Evolutionary conservation across 805 yeast species (phyloP).

Genomic region (Isabelozyma pseudorhagii): DNA sequence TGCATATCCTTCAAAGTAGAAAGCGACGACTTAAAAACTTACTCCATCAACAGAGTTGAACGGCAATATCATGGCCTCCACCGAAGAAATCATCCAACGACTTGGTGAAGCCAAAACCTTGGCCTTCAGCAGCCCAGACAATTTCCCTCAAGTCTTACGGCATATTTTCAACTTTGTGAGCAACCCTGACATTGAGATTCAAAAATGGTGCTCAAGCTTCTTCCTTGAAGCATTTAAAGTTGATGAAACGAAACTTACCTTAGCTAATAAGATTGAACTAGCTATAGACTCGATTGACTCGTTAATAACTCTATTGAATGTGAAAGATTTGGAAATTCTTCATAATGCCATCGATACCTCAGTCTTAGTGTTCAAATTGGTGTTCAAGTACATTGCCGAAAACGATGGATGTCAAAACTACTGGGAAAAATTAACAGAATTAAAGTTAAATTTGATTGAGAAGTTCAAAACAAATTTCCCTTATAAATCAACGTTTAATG

Average conservation of each 20-base stretch:
- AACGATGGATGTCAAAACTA: slow-evolving; percentile 40
- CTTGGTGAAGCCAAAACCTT: slow-evolving; percentile 36
- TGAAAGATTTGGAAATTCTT: slow-evolving; percentile 28
- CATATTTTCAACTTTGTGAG: slow-evolving; percentile 36
- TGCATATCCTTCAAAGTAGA: neutral
- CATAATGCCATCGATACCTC: slow-evolving; percentile 32
- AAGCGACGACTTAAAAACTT: neutral
- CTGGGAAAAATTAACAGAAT: slow-evolving; percentile 55
- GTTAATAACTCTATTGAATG: slow-evolving; percentile 22
- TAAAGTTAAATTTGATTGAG: slow-evolving; percentile 59
- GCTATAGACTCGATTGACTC: slow-evolving; percentile 39
- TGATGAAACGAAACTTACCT: slow-evolving; percentile 19
- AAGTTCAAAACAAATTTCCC: slow-evolving; percentile 62
- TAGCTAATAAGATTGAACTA: slow-evolving; percentile 31
- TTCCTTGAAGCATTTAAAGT: slow-evolving; percentile 33
- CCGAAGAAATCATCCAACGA: slow-evolving; percentile 22
- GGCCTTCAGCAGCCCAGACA: slow-evolving; percentile 26
- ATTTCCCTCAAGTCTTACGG: slow-evolving; percentile 42
- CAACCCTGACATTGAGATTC: slow-evolving; percentile 31
- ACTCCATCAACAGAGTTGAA: neutral
- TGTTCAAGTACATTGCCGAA: slow-evolving; percentile 45
- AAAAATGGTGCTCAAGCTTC: slow-evolving; percentile 41
- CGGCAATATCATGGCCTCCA: slow-evolving; percentile 6
- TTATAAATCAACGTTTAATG: slow-evolving; percentile 42
- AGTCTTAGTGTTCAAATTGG: slow-evolving; percentile 39